These are phyloP conservation scores for Abortiporus biennis DNA, from an alignment of 1,284 basidiomycete genomes.

Conservation along the genomic window DNA sequence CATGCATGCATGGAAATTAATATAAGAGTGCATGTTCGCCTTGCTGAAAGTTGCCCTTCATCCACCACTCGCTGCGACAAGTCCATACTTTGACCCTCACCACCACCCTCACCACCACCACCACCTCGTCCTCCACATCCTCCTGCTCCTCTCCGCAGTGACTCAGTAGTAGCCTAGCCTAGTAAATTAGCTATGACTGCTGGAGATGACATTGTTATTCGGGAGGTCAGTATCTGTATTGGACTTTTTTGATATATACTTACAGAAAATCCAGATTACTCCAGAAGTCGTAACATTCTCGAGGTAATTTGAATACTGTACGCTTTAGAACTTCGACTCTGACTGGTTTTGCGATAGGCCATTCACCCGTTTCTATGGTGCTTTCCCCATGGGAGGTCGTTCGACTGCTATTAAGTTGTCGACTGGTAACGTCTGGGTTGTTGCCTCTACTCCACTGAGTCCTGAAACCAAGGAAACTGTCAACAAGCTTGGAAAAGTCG, in stretches of 20 bases:
- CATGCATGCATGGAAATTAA: no score
- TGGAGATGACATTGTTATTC: constrained; percentile 17
- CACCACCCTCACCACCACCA: no score
- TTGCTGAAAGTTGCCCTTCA: no score
- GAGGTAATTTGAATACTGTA: constrained; percentile 9
- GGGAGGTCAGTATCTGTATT: constrained; percentile 10
- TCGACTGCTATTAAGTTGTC: constrained; percentile 74
- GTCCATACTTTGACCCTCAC: no score
- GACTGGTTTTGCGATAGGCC: no score
- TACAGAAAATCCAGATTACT: constrained; percentile 9
- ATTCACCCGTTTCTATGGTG: constrained; percentile 49
- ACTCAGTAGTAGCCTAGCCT: no score
- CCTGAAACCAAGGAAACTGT: constrained; percentile 64
- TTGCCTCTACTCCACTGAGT: constrained; percentile 76
- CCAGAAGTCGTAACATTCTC: constrained; percentile 17
- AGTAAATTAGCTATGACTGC: no score
- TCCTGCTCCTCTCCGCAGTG: no score
- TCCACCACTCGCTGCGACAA: no score
- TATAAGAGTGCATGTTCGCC: no score
- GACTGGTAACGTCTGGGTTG: constrained; percentile 68
- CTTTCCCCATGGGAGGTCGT: constrained; percentile 70
- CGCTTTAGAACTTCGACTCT: background rate
- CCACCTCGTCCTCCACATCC: no score
- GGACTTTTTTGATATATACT: background rate
- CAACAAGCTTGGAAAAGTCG: constrained; percentile 68